These are phyloP conservation scores for Didymella sp. DNA, from an alignment of 2,329 filamentous ascomycete species.

Conservation along the genomic window DNA sequence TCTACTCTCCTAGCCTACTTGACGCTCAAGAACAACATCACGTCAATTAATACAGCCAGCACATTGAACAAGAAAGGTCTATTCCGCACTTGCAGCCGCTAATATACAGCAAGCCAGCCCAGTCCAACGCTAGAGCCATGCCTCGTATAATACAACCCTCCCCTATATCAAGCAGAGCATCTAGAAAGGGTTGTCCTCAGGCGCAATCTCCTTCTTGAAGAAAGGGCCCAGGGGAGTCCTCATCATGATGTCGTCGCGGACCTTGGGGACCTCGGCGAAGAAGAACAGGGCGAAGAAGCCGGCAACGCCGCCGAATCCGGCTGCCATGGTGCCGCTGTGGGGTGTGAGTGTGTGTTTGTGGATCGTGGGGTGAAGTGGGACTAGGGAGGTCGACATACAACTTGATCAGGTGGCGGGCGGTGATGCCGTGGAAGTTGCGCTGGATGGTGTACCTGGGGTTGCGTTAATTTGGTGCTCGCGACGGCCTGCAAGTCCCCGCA, in stretches of 20 bases:
- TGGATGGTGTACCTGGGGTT: conserved; percentile 58
- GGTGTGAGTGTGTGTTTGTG: conserved; percentile 16
- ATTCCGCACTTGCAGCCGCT: conserved; percentile 37
- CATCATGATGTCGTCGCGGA: conserved; percentile 67
- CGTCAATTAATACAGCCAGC: not conserved
- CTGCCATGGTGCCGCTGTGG: conserved; percentile 53
- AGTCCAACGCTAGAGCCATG: conserved; percentile 20
- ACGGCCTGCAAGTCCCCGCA: not conserved
- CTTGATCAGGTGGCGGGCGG: conserved; percentile 49
- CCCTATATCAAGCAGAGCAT: conserved; percentile 6
- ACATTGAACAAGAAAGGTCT: conserved; percentile 36
- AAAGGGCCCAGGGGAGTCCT: conserved; percentile 67
- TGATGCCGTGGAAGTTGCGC: conserved; percentile 59
- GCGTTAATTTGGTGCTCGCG: conserved; percentile 23
- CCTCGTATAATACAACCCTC: conserved; percentile 29
- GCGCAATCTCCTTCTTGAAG: conserved; percentile 64
- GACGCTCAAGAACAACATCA: not conserved
- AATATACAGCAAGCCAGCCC: conserved; percentile 38
- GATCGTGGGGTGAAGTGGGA: not conserved
- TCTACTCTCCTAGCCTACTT: not conserved
- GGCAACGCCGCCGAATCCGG: conserved; percentile 63
- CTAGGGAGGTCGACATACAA: conserved; percentile 52
- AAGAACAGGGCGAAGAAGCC: conserved; percentile 69
- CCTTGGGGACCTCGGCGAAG: conserved; percentile 68
- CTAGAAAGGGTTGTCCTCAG: conserved; percentile 69